Conservation (phyloP, 495 filamentous ascomycete species). For the Arthonia radiata region DNA sequence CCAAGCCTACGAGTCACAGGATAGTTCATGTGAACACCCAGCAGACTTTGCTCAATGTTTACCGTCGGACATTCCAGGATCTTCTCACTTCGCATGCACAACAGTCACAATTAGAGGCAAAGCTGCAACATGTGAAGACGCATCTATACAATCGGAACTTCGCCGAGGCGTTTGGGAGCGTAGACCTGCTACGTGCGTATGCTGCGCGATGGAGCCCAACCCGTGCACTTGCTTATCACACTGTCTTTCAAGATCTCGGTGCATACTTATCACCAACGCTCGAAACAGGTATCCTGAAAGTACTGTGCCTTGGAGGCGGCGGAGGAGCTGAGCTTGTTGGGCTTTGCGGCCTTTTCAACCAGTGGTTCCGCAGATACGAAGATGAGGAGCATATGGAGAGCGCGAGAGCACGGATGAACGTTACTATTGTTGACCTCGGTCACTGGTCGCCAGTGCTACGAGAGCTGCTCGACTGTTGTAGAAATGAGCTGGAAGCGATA, state of each 20-base stretch:
- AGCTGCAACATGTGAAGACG: conserved; percentile 62
- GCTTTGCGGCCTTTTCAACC: too few species aligned
- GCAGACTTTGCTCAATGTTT: too few species aligned
- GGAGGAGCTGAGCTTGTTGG: too few species aligned
- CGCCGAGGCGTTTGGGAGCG: conserved; percentile 42
- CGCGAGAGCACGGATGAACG: neutral
- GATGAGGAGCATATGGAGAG: neutral
- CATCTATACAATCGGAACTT: conserved; percentile 75
- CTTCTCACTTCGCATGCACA: too few species aligned
- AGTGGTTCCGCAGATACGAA: conserved; percentile 1
- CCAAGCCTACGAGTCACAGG: too few species aligned
- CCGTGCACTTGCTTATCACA: conserved; percentile 52
- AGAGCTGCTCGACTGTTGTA: conserved; percentile 33
- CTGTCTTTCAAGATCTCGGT: conserved; percentile 30
- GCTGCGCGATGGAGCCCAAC: conserved; percentile 68
- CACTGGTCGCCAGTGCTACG: conserved; percentile 9
- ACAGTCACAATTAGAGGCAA: too few species aligned
- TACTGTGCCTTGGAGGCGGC: too few species aligned
- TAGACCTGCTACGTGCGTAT: conserved; percentile 51
- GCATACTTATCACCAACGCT: conserved; percentile 6
- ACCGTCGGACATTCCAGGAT: too few species aligned
- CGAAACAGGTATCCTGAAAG: too few species aligned
- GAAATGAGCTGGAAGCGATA: conserved; percentile 16
- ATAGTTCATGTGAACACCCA: too few species aligned
- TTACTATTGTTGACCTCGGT: neutral